These are phyloP conservation scores for Gossypium schwendimanii DNA, from an alignment of 441 rosid genomes.

Conservation along the genomic window DNA sequence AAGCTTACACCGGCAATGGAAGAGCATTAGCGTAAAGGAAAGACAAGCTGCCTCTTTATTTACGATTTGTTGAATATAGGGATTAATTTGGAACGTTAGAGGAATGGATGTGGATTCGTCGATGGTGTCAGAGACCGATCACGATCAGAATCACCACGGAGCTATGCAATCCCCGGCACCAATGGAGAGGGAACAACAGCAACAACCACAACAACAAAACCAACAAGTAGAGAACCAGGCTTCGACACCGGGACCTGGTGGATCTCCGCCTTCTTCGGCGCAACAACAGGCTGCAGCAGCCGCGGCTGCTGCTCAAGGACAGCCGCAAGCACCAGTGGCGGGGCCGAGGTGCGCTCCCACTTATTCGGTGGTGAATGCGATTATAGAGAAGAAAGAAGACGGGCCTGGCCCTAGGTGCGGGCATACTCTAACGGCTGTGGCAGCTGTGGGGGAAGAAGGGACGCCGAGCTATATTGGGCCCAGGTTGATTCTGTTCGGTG, in stretches of 20 bases:
- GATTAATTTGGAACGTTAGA: conserved; percentile 17
- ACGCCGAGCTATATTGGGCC: conserved; percentile 73
- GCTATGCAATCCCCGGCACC: conserved; percentile 26
- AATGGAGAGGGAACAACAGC: conserved; percentile 51
- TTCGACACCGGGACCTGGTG: conserved; percentile 19
- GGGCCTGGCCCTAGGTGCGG: conserved; percentile 98
- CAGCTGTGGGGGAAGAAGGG: conserved; percentile 95
- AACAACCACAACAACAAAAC: conserved; percentile 14
- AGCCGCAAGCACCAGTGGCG: conserved; percentile 51
- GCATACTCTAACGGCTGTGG: conserved; percentile 87
- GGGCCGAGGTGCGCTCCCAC: conserved; percentile 88
- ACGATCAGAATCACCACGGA: conserved; percentile 35
- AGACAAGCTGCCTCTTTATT: background rate
- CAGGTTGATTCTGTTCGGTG: conserved; percentile 82
- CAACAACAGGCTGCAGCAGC: conserved; percentile 24
- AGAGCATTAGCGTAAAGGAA: conserved; percentile 1
- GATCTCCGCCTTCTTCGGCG: conserved; percentile 29
- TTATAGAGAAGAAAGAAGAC: conserved; percentile 80
- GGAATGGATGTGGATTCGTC: conserved; percentile 77
- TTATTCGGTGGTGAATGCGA: conserved; percentile 72
- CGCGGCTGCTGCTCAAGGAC: conserved; percentile 24
- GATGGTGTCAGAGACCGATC: conserved; percentile 62
- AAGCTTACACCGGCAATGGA: background rate
- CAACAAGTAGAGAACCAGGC: conserved; percentile 23
- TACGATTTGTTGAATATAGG: conserved; percentile 29